Base-by-base conservation (phyloP, 2,329 filamentous ascomycete species). In the Capronia americana region DNA sequence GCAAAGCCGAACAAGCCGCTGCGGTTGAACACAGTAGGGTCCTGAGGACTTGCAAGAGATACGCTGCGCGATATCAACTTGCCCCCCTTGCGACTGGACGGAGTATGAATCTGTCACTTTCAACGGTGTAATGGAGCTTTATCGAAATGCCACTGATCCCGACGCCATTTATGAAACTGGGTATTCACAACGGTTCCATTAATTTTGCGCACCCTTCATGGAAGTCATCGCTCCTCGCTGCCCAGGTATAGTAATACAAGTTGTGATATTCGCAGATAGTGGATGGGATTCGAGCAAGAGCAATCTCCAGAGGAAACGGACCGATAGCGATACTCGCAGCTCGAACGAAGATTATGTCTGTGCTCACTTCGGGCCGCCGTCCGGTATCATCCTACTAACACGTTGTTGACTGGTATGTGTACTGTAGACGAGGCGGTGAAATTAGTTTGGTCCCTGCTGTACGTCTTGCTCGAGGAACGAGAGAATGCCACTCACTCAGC, bases 341-440 rank as follows among this genome's bases (percentile, higher is more conserved):
- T 24, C 48, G 48, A 28, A 10, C 20, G 23, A 20, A 23, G 48
- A 24, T 26, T 8, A 30, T 48, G 24, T 5, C 32, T 28, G 24
- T n/a, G 4, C 38, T 44, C 38, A 20, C 17, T 58, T 38, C 56
- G 34, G 2, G 5, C 34, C 34, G 23, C 30, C 14, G 14, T 48
- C 56, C 4, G 8, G 56, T n/a, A 54, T 61, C 44, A 81, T 72
- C 81, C 81, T 69, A 83, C 81, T 58, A 83, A 76, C 41, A 83
- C 80, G 69, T 83, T 82, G 77, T 83, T 83, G 59, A 83, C 81
- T 20, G 81, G 81, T 61, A 83, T 83, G 69, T 83, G 81, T 74
- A 83, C 81, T 83, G 66, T 46, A 41, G 11, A 6, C 26, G 20
- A 8, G 57, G 58, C 11, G 11, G 34, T 17, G 50, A 54, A n/a